Conservation (phyloP, 169 alveolate genomes). For the Plasmodium cynomolgi region DNA sequence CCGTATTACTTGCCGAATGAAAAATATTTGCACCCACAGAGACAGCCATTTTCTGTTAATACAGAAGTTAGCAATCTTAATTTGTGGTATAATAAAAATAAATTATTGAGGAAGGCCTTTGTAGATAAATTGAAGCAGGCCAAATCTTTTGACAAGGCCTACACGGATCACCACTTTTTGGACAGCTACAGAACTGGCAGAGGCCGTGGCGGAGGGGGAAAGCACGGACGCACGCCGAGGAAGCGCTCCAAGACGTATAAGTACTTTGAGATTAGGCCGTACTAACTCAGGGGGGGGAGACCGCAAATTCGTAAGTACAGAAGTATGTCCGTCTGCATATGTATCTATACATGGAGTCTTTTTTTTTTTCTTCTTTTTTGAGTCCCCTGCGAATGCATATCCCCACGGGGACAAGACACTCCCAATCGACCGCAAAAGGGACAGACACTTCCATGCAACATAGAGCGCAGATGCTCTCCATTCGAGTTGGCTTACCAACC, state of each 20-base stretch:
- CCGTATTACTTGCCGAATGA: slow-evolving; percentile 84
- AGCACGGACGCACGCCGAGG: slow-evolving; percentile 86
- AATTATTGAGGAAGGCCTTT: slow-evolving; percentile 57
- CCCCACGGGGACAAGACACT: neutral
- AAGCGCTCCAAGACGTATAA: slow-evolving; percentile 87
- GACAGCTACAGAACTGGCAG: slow-evolving; percentile 85
- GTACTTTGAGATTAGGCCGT: slow-evolving; percentile 82
- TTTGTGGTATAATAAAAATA: slow-evolving; percentile 76
- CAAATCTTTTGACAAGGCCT: slow-evolving; percentile 82
- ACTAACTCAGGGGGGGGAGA: slow-evolving; percentile 23
- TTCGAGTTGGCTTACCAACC: neutral
- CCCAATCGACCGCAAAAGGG: neutral
- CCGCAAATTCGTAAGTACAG: neutral
- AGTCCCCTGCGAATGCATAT: neutral
- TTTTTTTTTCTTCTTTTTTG: neutral
- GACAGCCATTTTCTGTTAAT: slow-evolving; percentile 79
- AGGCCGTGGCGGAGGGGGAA: slow-evolving; percentile 90
- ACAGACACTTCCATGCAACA: neutral
- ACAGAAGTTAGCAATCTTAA: slow-evolving; percentile 76
- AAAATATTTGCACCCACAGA: slow-evolving; percentile 55
- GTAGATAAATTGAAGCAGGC: slow-evolving; percentile 77
- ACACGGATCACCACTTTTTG: slow-evolving; percentile 84
- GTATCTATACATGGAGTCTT: neutral
- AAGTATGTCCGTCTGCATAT: neutral
- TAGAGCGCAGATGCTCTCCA: neutral